Evolutionary conservation across 208 protist genomes (phyloP), one percentile per base, ranked within the genome.

Genomic region (Zelonia costaricensis): DNA sequence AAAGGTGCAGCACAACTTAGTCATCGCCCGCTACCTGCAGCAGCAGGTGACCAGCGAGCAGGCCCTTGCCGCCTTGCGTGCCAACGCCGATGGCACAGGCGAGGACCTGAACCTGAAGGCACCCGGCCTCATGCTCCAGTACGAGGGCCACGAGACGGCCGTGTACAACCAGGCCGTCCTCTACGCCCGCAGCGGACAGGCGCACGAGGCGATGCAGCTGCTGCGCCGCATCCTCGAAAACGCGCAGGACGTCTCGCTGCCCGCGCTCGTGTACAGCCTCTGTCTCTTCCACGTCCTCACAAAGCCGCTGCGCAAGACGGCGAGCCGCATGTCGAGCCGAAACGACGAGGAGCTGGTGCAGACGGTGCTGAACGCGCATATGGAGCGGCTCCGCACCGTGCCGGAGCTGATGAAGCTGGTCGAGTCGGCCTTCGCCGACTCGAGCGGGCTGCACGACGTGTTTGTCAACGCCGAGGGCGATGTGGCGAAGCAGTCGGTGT

Each of bases 211-310:
- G 3, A 63, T 80, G 43, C 58, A 59, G 36, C 73, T 93, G 57
- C 76, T 96, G n/a, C 86, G 86, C 39, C 69, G 75, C 23, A 56
- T 96, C 33, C 72, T 96, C 13, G 76, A 80, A 35, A 80, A 89
- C 61, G 52, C 65, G 20, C 71, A 60, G 35, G 72, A 78, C 44
- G 75, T 96, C 28, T 56, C 80, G 15, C 52, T 84, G 38, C 44
- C 76, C 0, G 76, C 87, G 23, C 63, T 88, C 4, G 76, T 71
- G 23, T 67, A 84, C 40, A 79, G 62, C 30, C 45, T 96, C 7
- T 92, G 84, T 36, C 75, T 96, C 5, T 92, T 92, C 62, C 86
- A 96, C 53, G 74, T 74, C n/a, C 81, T 96, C 23, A 88, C 89
- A 16, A 84, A 80, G 30, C 69, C 76, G 23, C 62, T 54, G 27